phyloP scores from a whole-genome alignment of 306 rosid species.

The Clitoria ternatea region DNA sequence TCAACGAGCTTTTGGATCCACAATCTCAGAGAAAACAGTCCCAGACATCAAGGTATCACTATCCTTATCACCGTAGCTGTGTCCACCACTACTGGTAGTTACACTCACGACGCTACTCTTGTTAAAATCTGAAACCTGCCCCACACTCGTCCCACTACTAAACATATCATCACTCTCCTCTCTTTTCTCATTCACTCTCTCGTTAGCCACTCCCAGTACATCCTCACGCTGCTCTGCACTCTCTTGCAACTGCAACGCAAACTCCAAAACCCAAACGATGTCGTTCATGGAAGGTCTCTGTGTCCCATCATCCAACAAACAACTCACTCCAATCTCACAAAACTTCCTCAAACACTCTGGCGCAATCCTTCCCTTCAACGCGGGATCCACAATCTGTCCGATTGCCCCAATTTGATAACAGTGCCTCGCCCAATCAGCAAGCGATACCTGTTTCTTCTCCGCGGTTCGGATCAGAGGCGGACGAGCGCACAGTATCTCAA shows the following conservation, averaged over 20 bases:
- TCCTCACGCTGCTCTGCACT: slow-evolving; percentile 30
- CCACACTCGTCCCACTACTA: slow-evolving; percentile 21
- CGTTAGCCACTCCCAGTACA: neutral
- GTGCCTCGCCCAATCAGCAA: slow-evolving; percentile 45
- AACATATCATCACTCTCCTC: slow-evolving; percentile 17
- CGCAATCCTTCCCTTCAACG: slow-evolving; percentile 26
- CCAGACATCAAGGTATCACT: neutral
- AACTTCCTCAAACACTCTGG: slow-evolving; percentile 36
- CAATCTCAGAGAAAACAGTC: slow-evolving; percentile 29
- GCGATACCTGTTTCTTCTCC: slow-evolving; percentile 30
- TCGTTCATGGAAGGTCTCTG: slow-evolving; percentile 64
- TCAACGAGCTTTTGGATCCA: slow-evolving; percentile 32
- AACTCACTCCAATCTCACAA: slow-evolving; percentile 35
- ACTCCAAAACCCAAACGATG: slow-evolving; percentile 49
- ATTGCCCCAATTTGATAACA: slow-evolving; percentile 26
- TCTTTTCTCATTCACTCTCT: neutral
- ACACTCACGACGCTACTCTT: slow-evolving; percentile 16
- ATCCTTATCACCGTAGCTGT: neutral
- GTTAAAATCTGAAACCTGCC: slow-evolving; percentile 24
- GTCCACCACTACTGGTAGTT: slow-evolving; percentile 8
- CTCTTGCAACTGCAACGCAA: slow-evolving; percentile 58
- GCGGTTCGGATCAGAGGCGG: slow-evolving; percentile 27
- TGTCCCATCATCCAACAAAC: slow-evolving; percentile 46
- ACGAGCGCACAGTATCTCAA: slow-evolving; percentile 47
- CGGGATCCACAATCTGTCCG: slow-evolving; percentile 41